Evolutionary conservation across 371 early-diverging fungal genomes (phyloP).

Genomic region (Ordospora pajunii): DNA sequence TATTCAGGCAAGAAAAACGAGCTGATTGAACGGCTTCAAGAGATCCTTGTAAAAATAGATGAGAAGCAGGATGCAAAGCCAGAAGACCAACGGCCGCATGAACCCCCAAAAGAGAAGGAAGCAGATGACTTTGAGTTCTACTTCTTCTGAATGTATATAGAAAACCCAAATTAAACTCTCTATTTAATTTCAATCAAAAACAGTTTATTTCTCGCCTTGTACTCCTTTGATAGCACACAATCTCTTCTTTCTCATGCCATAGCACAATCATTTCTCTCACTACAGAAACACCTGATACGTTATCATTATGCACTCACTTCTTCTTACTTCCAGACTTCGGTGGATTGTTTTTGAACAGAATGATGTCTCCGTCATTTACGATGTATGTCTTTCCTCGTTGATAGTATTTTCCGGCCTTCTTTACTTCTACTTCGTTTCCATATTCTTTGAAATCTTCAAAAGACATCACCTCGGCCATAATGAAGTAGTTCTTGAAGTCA

Average conservation of each 20-base stretch:
- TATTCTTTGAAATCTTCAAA: conserved; percentile 72
- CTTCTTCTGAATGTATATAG: conserved; percentile 1
- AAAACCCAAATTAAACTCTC: conserved; percentile 5
- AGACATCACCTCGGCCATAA: conserved; percentile 88
- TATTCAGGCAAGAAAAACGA: conserved; percentile 59
- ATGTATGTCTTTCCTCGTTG: conserved; percentile 86
- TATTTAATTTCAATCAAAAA: not conserved
- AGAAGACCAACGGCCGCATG: not conserved
- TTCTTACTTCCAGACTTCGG: conserved; percentile 34
- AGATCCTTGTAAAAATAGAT: conserved; percentile 22
- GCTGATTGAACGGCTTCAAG: conserved; percentile 34
- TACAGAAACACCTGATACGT: not conserved
- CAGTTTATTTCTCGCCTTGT: not conserved
- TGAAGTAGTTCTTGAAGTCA: conserved; percentile 85
- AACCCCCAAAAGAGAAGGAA: not conserved
- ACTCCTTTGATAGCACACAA: too few relatives aligned
- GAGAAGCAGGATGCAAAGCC: not conserved
- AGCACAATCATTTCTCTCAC: not conserved
- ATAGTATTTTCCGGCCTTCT: conserved; percentile 79
- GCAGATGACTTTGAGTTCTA: conserved; percentile 14
- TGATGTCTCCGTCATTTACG: conserved; percentile 80
- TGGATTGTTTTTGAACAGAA: conserved; percentile 59
- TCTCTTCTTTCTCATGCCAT: too few relatives aligned
- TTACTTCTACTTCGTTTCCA: conserved; percentile 74
- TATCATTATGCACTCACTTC: not conserved